A percentile compares a stretch with the other conserved stretches of the same genome.
phyloP scores from a whole-genome alignment of 805 yeast species.

The Cyberlindnera maclurae region DNA sequence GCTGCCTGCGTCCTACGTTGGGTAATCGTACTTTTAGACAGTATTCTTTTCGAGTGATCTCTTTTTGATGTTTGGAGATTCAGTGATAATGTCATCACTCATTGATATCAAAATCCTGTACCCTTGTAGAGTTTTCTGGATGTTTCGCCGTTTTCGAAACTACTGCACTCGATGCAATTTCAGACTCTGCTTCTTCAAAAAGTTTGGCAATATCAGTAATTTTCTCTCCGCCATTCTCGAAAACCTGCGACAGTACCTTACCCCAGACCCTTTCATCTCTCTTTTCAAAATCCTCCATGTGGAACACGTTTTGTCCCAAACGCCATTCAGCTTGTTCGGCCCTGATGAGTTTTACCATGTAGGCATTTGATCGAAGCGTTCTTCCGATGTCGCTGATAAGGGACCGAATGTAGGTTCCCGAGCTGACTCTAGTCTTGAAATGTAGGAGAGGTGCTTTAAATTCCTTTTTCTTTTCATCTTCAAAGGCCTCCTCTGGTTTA shows the following conservation, averaged over 20 bases:
- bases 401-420: slow-evolving; percentile 93
- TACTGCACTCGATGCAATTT: neutral
- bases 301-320: slow-evolving; percentile 61
- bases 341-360: slow-evolving; percentile 80
- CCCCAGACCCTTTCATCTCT: slow-evolving; percentile 65
- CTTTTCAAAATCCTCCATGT: slow-evolving; percentile 55
- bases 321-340: slow-evolving; percentile 80
- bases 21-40: too few species aligned
- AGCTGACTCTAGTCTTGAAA: slow-evolving; percentile 72
- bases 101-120: too few species aligned
- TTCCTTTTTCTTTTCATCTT: slow-evolving; percentile 28
- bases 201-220: slow-evolving; percentile 34
- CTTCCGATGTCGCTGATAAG: slow-evolving; percentile 83
- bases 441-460: slow-evolving; percentile 63
- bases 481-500: slow-evolving; percentile 31
- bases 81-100: too few species aligned
- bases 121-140: too few species aligned
- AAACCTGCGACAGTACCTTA: slow-evolving; percentile 47
- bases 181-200: slow-evolving; percentile 25
- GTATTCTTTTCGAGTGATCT: too few species aligned
- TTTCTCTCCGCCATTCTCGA: slow-evolving; percentile 35
- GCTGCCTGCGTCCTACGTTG: too few species aligned
- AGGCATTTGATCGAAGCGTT: slow-evolving; percentile 72
- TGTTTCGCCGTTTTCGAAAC: too few species aligned
- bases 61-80: too few species aligned